phyloP scores from a whole-genome alignment of 768 basidiomycete species.

The Hygrophorus pudorinus region DNA sequence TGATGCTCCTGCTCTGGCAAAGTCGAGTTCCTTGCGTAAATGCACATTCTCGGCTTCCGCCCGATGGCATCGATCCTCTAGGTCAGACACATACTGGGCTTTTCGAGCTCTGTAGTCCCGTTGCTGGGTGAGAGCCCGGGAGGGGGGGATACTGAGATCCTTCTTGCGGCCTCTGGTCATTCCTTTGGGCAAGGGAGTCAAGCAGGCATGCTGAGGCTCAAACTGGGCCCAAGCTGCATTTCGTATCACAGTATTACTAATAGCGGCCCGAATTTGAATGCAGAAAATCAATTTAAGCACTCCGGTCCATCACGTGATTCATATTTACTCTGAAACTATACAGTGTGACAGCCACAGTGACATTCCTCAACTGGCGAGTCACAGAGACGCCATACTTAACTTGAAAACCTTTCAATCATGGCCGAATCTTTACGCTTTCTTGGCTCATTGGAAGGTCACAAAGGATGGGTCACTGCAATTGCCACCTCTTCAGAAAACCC shows the following conservation, averaged over 20 bases:
- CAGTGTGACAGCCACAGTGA: slow-evolving; percentile 43
- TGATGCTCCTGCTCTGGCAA: slow-evolving; percentile 28
- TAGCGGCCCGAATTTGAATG: slow-evolving; percentile 4
- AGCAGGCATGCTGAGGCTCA: slow-evolving; percentile 3
- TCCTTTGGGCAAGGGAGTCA: slow-evolving; percentile 5
- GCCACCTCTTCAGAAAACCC: slow-evolving; percentile 98
- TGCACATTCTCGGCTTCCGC: slow-evolving; percentile 46
- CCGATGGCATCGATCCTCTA: slow-evolving; percentile 43
- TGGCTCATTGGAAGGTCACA: slow-evolving; percentile 87
- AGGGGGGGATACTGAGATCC: slow-evolving; percentile 49
- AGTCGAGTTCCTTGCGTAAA: slow-evolving; percentile 38
- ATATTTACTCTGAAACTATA: no score
- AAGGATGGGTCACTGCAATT: slow-evolving; percentile 97
- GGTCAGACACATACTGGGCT: slow-evolving; percentile 42
- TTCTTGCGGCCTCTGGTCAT: slow-evolving; percentile 64
- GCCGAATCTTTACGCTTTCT: slow-evolving; percentile 83
- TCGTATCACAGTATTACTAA: no score
- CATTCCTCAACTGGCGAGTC: slow-evolving; percentile 12
- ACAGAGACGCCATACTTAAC: not conserved
- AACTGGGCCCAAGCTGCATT: slow-evolving; percentile 6
- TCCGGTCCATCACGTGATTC: no score
- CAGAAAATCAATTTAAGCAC: slow-evolving; percentile 7
- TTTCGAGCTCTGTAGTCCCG: slow-evolving; percentile 57
- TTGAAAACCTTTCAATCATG: slow-evolving; percentile 33
- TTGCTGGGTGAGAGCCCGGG: slow-evolving; percentile 50